These are phyloP conservation scores for Epichloe scottii DNA, from an alignment of 2,329 filamentous ascomycete species.

Conservation along the genomic window DNA sequence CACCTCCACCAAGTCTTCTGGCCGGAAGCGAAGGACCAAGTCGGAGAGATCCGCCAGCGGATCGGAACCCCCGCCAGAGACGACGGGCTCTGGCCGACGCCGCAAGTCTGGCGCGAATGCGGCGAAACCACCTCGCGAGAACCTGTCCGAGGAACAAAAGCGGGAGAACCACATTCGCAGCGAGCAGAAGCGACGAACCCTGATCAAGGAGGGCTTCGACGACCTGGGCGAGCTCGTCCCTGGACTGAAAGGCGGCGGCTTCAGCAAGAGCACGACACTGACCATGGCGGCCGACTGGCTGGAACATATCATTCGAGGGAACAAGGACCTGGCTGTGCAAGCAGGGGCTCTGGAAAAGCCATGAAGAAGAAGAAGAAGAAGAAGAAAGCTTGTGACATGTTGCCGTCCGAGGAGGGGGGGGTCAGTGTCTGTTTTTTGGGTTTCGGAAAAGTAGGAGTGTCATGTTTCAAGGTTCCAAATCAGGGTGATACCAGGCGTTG, in stretches of 20 bases:
- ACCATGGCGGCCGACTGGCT: slow-evolving; percentile 66
- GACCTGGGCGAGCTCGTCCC: slow-evolving; percentile 69
- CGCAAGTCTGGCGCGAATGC: slow-evolving; percentile 34
- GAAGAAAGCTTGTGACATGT: neutral
- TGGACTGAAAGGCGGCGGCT: slow-evolving; percentile 57
- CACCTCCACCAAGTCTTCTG: slow-evolving; percentile 18
- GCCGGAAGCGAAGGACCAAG: slow-evolving; percentile 36
- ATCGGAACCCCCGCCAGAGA: slow-evolving; percentile 22
- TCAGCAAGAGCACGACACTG: slow-evolving; percentile 74
- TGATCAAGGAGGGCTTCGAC: slow-evolving; percentile 74
- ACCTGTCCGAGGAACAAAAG: slow-evolving; percentile 71
- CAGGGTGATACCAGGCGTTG: slow-evolving; percentile 4
- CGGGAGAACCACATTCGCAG: slow-evolving; percentile 77
- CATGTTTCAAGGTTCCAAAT: neutral
- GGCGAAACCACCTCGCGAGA: slow-evolving; percentile 46
- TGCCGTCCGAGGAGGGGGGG: too few relatives aligned
- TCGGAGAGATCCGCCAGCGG: slow-evolving; percentile 18
- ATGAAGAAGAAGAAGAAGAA: neutral
- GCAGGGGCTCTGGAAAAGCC: neutral
- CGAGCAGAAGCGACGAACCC: slow-evolving; percentile 72
- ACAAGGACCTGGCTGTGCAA: slow-evolving; percentile 38
- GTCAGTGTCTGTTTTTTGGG: neutral
- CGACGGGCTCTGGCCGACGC: slow-evolving; percentile 29
- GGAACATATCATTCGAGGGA: slow-evolving; percentile 58
- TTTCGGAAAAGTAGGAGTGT: neutral